Evolutionary conservation across 371 early-diverging fungal species (phyloP).

Genomic region (Amoeboaphelidium occidentale): DNA sequence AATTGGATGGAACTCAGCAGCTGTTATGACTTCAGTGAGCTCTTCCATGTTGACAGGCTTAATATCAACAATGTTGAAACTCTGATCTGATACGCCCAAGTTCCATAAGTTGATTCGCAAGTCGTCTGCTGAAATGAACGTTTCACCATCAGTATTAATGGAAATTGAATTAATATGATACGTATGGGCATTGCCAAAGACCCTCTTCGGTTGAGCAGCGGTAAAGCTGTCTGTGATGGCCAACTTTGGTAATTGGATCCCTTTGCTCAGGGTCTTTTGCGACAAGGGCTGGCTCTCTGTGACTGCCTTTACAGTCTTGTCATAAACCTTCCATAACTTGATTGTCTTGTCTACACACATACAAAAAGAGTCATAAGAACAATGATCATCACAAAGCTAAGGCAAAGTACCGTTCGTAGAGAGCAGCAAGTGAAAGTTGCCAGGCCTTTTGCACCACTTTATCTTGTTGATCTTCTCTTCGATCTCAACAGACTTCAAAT

Average conservation of each 20-base stretch:
- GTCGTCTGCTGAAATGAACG: constrained; percentile 93
- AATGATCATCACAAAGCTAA: background rate
- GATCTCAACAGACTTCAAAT: constrained; percentile 95
- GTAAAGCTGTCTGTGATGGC: constrained; percentile 81
- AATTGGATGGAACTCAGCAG: constrained; percentile 87
- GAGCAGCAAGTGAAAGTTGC: constrained; percentile 80
- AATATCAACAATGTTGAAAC: constrained; percentile 97
- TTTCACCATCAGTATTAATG: constrained; percentile 88
- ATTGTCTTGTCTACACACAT: constrained; percentile 69
- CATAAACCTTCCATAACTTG: constrained; percentile 96
- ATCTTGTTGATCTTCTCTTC: constrained; percentile 98
- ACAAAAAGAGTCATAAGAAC: background rate
- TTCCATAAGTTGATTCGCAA: constrained; percentile 97
- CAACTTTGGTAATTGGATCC: constrained; percentile 45
- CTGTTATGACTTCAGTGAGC: constrained; percentile 94
- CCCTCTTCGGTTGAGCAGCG: constrained; percentile 75
- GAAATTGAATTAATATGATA: constrained; percentile 98
- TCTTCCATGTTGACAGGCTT: constrained; percentile 98
- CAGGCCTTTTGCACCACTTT: constrained; percentile 82
- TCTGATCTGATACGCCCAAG: constrained; percentile 77
- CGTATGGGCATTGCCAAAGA: constrained; percentile 93
- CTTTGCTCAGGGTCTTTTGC: too few species aligned
- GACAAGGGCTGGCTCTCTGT: constrained; percentile 29
- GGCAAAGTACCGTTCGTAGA: constrained; percentile 67
- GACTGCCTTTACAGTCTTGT: constrained; percentile 78